Percentiles rank a stretch among this genome's conserved stretches.
Conservation (phyloP, 2,329 filamentous ascomycete species). For the Fusarium scirpi region DNA sequence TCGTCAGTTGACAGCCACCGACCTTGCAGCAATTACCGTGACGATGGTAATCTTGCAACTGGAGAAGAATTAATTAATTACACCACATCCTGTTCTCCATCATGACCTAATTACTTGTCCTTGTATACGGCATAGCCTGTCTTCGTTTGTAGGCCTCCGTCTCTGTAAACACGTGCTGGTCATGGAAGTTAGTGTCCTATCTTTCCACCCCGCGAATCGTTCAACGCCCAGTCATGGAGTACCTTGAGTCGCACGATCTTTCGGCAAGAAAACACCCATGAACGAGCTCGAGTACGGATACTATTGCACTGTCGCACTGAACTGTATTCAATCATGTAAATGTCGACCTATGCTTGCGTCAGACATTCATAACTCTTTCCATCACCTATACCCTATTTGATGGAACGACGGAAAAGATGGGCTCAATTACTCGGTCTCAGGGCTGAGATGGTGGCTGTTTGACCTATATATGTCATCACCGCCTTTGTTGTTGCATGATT, state of each 20-base stretch:
- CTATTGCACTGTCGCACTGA: background rate
- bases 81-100: constrained; percentile 1
- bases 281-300: constrained; percentile 34
- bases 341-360: constrained; percentile 11
- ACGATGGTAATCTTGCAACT: constrained; percentile 44
- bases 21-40: constrained; percentile 35
- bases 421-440: constrained; percentile 8
- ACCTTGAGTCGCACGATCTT: constrained; percentile 37
- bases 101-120: background rate
- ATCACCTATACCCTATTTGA: constrained; percentile 2
- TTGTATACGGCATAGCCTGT: constrained; percentile 30
- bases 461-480: constrained; percentile 33
- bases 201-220: constrained; percentile 26
- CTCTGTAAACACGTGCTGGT: constrained; percentile 41
- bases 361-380: constrained; percentile 6
- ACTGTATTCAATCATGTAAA: background rate
- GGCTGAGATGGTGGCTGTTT: constrained; percentile 15
- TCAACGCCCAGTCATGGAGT: background rate
- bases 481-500: constrained; percentile 46
- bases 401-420: constrained; percentile 3
- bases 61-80: constrained; percentile 30
- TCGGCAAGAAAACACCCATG: constrained; percentile 23
- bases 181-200: constrained; percentile 24
- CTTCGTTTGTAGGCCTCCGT: constrained; percentile 19
- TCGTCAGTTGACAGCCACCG: constrained; percentile 24